These are phyloP conservation scores for Hygrophorus pudorinus DNA, from an alignment of 768 basidiomycete species.

Conservation along the genomic window DNA sequence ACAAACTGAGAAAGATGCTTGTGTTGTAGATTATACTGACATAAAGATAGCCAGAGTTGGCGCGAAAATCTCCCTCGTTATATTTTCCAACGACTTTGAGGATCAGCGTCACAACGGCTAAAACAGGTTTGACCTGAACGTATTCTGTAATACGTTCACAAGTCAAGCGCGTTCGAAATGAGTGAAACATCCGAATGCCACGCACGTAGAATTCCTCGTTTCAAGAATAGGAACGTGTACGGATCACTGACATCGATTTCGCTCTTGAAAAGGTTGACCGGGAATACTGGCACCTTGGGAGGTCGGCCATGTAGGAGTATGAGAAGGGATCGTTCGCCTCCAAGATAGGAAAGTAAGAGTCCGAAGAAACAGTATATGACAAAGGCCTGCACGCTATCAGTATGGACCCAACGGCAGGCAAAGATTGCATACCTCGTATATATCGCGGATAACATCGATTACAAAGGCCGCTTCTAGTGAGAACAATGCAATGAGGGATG, in stretches of 20 bases:
- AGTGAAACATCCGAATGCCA: slow-evolving; percentile 4
- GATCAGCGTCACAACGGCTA: slow-evolving; percentile 76
- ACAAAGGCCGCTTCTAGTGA: slow-evolving; percentile 93
- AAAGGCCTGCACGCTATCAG: slow-evolving; percentile 52
- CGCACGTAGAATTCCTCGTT: slow-evolving; percentile 88
- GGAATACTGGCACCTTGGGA: slow-evolving; percentile 82
- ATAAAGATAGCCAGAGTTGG: slow-evolving; percentile 85
- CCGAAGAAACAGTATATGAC: slow-evolving; percentile 92
- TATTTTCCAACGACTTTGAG: slow-evolving; percentile 83
- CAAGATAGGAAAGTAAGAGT: slow-evolving; percentile 73
- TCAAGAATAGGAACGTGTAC: slow-evolving; percentile 86
- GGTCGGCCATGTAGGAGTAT: slow-evolving; percentile 87
- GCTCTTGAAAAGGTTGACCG: slow-evolving; percentile 68
- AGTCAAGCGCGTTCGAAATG: background rate
- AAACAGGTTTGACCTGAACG: slow-evolving; percentile 88
- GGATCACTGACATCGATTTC: slow-evolving; percentile 95
- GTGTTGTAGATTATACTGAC: slow-evolving; percentile 78
- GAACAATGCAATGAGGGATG: slow-evolving; percentile 88
- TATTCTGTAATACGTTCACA: slow-evolving; percentile 56
- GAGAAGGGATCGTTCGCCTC: slow-evolving; percentile 88
- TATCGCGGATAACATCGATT: slow-evolving; percentile 88
- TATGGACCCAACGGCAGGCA: background rate
- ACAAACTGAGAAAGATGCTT: slow-evolving; percentile 71
- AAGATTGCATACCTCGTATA: slow-evolving; percentile 68
- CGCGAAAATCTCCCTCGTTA: slow-evolving; percentile 80